A percentile compares a stretch with the other conserved stretches of the same genome.
These are phyloP conservation scores for Ophiocordyceps camponoti-leonardi DNA, from an alignment of 2,329 filamentous ascomycete genomes.

Conservation along the genomic window DNA sequence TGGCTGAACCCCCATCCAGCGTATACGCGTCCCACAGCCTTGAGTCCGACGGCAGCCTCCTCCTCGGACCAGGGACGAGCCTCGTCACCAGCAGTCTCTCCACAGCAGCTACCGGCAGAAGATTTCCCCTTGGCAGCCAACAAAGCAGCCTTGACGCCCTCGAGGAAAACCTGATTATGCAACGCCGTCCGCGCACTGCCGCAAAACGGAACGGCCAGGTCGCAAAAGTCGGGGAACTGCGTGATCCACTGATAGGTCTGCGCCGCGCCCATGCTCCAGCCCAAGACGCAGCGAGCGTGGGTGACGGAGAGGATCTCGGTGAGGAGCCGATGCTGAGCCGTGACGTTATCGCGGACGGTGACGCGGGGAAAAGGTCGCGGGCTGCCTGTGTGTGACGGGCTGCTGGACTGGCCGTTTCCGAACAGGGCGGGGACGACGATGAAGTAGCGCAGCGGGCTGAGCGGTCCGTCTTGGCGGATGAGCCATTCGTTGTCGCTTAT, in stretches of 20 bases:
- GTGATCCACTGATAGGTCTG: slow-evolving; percentile 34
- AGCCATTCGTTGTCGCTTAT: slow-evolving; percentile 65
- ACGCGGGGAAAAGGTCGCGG: slow-evolving; percentile 24
- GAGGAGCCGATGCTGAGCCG: slow-evolving; percentile 26
- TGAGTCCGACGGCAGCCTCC: neutral
- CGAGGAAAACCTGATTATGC: slow-evolving; percentile 37
- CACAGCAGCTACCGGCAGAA: neutral
- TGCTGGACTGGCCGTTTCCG: slow-evolving; percentile 34
- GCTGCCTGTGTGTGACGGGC: slow-evolving; percentile 26
- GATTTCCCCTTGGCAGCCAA: neutral
- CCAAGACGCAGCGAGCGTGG: slow-evolving; percentile 27
- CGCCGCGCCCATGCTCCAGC: slow-evolving; percentile 39
- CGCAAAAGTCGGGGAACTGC: slow-evolving; percentile 29
- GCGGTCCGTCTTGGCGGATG: slow-evolving; percentile 44
- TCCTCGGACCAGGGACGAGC: neutral
- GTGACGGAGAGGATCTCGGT: slow-evolving; percentile 22
- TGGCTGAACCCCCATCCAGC: slow-evolving; percentile 72
- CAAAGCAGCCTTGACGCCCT: slow-evolving; percentile 29
- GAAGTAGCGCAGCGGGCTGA: slow-evolving; percentile 37
- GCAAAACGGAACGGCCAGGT: slow-evolving; percentile 28
- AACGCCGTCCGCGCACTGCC: slow-evolving; percentile 29
- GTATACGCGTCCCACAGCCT: slow-evolving; percentile 37
- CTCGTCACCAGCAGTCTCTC: neutral
- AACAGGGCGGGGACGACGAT: slow-evolving; percentile 33
- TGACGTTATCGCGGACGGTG: slow-evolving; percentile 33